Conservation (phyloP, 148 eudicot species). For the Dysphania ambrosioides region DNA sequence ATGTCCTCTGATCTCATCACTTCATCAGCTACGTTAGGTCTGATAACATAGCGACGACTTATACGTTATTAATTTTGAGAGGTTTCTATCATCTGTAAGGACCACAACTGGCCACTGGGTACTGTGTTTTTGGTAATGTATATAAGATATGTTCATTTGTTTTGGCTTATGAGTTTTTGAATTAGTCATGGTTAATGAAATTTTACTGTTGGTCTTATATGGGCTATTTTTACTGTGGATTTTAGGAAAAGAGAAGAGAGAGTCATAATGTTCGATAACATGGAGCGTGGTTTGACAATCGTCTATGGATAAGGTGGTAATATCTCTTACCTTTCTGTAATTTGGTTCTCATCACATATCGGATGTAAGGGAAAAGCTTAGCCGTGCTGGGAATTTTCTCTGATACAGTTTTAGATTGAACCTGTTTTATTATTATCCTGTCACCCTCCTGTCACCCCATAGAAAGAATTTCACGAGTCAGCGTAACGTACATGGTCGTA, state of each 20-base stretch:
- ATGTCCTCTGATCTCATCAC: slow-evolving; percentile 7
- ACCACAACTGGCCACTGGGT: background rate
- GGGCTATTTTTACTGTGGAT: background rate
- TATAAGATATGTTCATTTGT: background rate
- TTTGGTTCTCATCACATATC: background rate
- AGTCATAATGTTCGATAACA: background rate
- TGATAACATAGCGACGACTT: slow-evolving; percentile 6
- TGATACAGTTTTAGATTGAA: too few relatives aligned
- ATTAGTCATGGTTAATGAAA: background rate
- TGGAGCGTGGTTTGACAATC: background rate
- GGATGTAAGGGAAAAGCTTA: too few relatives aligned
- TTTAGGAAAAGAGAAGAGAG: background rate
- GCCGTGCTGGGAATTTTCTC: too few relatives aligned
- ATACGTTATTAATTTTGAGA: background rate
- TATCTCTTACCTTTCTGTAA: background rate
- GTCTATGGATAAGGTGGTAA: too few relatives aligned
- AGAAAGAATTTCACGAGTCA: background rate
- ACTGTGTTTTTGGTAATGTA: background rate
- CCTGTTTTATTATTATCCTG: background rate
- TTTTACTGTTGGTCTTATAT: too few relatives aligned
- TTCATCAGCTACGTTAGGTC: background rate
- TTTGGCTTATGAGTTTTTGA: background rate
- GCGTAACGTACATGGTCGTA: background rate
- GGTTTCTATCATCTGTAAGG: background rate
- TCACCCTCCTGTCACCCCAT: background rate